A percentile compares a stretch with the other conserved stretches of the same genome.
These are phyloP conservation scores for Ammopiptanthus mongolicus DNA, from an alignment of 306 rosid genomes.

Conservation along the genomic window DNA sequence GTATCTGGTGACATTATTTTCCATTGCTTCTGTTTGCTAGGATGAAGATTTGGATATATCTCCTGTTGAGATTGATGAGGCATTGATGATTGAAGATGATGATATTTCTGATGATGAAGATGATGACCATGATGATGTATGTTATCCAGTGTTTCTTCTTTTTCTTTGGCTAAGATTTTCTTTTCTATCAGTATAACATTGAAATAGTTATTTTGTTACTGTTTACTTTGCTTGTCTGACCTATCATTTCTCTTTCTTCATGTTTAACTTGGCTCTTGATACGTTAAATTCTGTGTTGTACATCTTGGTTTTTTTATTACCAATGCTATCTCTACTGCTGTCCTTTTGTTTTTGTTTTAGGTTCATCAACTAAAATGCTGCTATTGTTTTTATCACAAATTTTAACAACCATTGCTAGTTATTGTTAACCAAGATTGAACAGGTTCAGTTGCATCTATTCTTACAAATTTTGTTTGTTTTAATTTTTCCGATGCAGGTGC, in stretches of 20 bases:
- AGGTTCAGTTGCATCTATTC: not conserved
- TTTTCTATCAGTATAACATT: not conserved
- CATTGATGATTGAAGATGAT: conserved; percentile 92
- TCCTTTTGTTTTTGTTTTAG: not conserved
- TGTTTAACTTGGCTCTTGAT: conserved; percentile 8
- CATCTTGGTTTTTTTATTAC: not conserved
- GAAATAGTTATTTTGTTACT: not conserved
- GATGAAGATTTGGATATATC: conserved; percentile 91
- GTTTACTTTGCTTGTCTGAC: not conserved
- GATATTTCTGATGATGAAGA: conserved; percentile 97
- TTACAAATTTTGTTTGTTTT: not conserved
- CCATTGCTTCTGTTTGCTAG: conserved; percentile 32
- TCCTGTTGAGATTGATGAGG: conserved; percentile 89
- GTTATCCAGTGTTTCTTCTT: conserved; percentile 22
- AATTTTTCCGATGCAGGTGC: conserved; percentile 48
- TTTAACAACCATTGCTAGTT: not conserved
- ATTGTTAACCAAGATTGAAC: not conserved
- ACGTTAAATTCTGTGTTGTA: not conserved
- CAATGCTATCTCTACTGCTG: not conserved
- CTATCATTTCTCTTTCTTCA: not conserved
- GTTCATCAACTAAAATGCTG: not conserved
- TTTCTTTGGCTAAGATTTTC: not conserved
- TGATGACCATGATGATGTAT: conserved; percentile 93
- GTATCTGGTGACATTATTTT: not conserved
- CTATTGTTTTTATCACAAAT: not conserved